Evolutionary conservation across 495 filamentous ascomycete genomes (phyloP).

Genomic region (Massariosphaeria phaeospora): DNA sequence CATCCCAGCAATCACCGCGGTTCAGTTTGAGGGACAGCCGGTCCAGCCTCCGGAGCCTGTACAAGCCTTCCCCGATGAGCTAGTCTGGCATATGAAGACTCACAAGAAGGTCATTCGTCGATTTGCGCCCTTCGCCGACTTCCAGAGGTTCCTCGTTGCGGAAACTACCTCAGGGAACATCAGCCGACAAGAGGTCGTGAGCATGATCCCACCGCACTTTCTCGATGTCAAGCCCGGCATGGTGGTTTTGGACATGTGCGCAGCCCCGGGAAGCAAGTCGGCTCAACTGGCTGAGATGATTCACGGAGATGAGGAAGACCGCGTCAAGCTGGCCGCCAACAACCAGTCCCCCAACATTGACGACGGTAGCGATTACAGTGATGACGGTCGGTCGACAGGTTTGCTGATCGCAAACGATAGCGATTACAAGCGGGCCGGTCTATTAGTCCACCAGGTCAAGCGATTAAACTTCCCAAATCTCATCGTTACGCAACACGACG

Average conservation of each 20-base stretch:
- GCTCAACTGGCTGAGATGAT: constrained; percentile 93
- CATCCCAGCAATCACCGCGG: constrained; percentile 79
- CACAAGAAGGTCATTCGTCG: constrained; percentile 89
- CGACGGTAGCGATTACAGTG: constrained; percentile 54
- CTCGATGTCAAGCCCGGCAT: constrained; percentile 88
- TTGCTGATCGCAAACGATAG: constrained; percentile 91
- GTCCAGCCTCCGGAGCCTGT: constrained; percentile 78
- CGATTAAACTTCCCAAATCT: constrained; percentile 92
- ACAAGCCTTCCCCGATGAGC: constrained; percentile 84
- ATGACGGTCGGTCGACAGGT: constrained; percentile 83
- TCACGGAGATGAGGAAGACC: constrained; percentile 81
- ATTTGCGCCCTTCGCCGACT: constrained; percentile 85
- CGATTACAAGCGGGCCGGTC: constrained; percentile 91
- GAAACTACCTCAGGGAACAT: constrained; percentile 97
- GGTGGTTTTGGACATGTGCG: constrained; percentile 90
- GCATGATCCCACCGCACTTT: constrained; percentile 95
- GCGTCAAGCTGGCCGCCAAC: constrained; percentile 54
- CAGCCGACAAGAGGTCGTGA: constrained; percentile 91
- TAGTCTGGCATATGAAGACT: constrained; percentile 95
- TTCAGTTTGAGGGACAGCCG: constrained; percentile 67
- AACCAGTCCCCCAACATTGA: constrained; percentile 46
- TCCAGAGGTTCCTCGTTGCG: constrained; percentile 97
- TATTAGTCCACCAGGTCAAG: constrained; percentile 97
- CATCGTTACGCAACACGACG: constrained; percentile 96
- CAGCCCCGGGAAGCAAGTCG: constrained; percentile 93